Percentiles rank a stretch among this genome's conserved stretches.
phyloP scores from a whole-genome alignment of 1,139 yeast genomes.

The Lodderomyces elongisporus region DNA sequence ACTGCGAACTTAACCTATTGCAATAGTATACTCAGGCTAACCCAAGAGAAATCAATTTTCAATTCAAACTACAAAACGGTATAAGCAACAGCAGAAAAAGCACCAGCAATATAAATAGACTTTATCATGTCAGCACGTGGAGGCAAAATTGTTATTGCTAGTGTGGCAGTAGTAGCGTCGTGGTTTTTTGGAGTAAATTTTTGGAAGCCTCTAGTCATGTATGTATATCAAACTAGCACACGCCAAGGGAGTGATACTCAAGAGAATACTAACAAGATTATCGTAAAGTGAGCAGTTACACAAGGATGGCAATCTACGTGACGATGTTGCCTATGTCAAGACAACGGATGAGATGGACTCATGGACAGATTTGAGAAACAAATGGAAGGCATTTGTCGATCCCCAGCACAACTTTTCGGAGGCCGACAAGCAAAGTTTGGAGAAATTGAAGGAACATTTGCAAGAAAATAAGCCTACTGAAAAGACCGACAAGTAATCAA shows the following conservation, averaged over 20 bases:
- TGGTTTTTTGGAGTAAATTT: conserved; percentile 57
- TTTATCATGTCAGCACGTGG: conserved; percentile 28
- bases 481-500: not conserved
- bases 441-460: conserved; percentile 7
- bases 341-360: conserved; percentile 32
- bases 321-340: conserved; percentile 49
- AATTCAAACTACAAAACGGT: too few relatives aligned
- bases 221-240: conserved; percentile 21
- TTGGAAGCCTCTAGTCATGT: conserved; percentile 71
- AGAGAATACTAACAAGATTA: not conserved
- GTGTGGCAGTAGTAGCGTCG: conserved; percentile 33
- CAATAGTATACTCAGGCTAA: too few relatives aligned
- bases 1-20: too few relatives aligned
- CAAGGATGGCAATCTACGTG: conserved; percentile 62
- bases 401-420: conserved; percentile 8
- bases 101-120: too few relatives aligned
- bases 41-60: too few relatives aligned
- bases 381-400: conserved; percentile 9
- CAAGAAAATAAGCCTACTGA: conserved; percentile 6
- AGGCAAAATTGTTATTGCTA: conserved; percentile 21
- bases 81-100: too few relatives aligned
- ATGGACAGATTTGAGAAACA: conserved; percentile 30
- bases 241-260: not conserved
- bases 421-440: conserved; percentile 8
- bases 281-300: conserved; percentile 51